Evolutionary conservation across 345 rosid species (phyloP), one percentile per base, ranked within the genome.

Genomic region (Populus euphratica): DNA sequence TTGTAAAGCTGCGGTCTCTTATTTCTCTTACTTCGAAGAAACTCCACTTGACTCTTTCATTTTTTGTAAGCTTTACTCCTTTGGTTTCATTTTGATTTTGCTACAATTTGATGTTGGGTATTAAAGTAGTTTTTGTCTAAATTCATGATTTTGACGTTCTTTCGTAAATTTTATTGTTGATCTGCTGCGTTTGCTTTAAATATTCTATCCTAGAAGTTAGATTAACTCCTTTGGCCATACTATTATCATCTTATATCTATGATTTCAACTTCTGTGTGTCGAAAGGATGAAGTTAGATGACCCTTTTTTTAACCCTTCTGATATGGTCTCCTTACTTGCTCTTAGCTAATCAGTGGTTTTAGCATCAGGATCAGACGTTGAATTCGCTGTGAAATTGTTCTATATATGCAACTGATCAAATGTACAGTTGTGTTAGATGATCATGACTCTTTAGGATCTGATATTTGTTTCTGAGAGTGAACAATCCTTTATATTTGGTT

Each of bases 1-100:
- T 87, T 59, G 84, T 90, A 44, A 91, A 91, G 85, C 96, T 90
- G 77, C 92, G 86, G 82, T 84, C 87, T 36, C 87, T 82, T 38
- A 84, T 86, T 56, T 82, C 87, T 31, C 80, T 81, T 52, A 78
- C 89, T 11, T 82, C 87, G 61, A 80, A 78, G 56, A 85, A 86
- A 35, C 86, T 84, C 75, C 62, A 20, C 12, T 56, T 61, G 76
- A 69, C 29, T 71, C 36, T 5, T 69, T 69, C 13, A 50, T 12
- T 23, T 18, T 8, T 18, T 62, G 25, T 47, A 23, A 36, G 71
- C 5, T 16, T 47, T 23, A 27, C 8, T 70, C 8, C 36, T 77
- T 41, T 33, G 4, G n/a, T 13, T 8, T 18, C 29, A 33, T 43
- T n/a, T 63, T 41, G 31, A 43, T 44, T 39, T 2, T 62, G 1